A percentile compares a stretch with the other conserved stretches of the same genome.
Evolutionary conservation across 768 basidiomycete genomes (phyloP).

Genomic region (Lentinula boryana): DNA sequence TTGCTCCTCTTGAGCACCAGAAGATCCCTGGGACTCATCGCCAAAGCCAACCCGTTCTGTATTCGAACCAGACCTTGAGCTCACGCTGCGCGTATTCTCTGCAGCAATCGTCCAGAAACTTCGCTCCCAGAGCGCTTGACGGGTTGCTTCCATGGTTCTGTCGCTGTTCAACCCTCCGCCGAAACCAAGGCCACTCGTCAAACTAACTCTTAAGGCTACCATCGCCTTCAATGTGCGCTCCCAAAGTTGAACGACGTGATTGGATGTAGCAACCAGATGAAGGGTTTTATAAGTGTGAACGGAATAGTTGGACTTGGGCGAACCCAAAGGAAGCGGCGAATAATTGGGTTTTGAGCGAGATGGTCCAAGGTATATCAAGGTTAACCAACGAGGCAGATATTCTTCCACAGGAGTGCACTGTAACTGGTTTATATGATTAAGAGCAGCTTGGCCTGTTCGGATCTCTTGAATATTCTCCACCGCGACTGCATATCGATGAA

Average conservation of each 20-base stretch:
- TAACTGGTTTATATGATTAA: constrained; percentile 67
- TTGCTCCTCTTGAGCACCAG: constrained; percentile 37
- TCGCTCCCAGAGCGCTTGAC: constrained; percentile 73
- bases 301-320: constrained; percentile 19
- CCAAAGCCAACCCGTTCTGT: not conserved
- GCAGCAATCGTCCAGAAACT: constrained; percentile 79
- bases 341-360: not conserved
- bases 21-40: not conserved
- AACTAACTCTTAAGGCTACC: not conserved
- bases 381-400: constrained; percentile 60
- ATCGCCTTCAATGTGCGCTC: constrained; percentile 45
- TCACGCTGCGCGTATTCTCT: constrained; percentile 7
- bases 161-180: constrained; percentile 68
- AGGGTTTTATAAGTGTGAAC: constrained; percentile 78
- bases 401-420: constrained; percentile 56
- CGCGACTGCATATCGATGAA: constrained; percentile 44
- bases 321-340: not conserved
- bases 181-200: constrained; percentile 49
- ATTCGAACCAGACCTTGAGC: not conserved
- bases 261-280: constrained; percentile 71
- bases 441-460: constrained; percentile 64
- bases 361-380: constrained; percentile 63
- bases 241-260: constrained; percentile 40
- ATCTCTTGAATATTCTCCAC: constrained; percentile 87
- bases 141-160: constrained; percentile 52